Evolutionary conservation across 805 yeast genomes (phyloP).

Genomic region (Zygoascus biomembranicola): DNA sequence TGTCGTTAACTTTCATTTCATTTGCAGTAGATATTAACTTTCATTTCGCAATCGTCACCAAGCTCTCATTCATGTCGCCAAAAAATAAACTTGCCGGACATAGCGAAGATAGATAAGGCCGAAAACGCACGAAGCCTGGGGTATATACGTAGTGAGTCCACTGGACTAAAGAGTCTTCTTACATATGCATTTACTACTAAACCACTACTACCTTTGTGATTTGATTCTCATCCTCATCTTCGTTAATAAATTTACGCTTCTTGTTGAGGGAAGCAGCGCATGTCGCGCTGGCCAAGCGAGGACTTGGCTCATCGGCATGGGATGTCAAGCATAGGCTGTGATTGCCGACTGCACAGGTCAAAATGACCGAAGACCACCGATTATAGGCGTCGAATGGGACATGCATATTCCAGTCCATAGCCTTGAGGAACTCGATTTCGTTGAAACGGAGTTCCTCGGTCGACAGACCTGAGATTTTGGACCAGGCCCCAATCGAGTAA

Average conservation of each 20-base stretch:
- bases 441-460: conserved; percentile 40
- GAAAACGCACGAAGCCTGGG: too few species aligned
- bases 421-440: conserved; percentile 46
- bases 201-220: neutral
- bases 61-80: too few species aligned
- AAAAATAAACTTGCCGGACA: too few species aligned
- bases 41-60: too few species aligned
- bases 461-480: conserved; percentile 60
- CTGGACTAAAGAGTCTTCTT: neutral
- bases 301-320: neutral
- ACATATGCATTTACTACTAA: neutral
- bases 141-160: too few species aligned
- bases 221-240: neutral
- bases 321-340: neutral
- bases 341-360: neutral
- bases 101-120: too few species aligned
- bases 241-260: neutral
- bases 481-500: conserved; percentile 64
- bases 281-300: neutral
- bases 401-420: conserved; percentile 50
- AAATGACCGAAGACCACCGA: conserved; percentile 28
- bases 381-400: conserved; percentile 42
- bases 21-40: too few species aligned
- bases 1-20: too few species aligned
- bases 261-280: neutral